Conservation (phyloP, 73 alveolate genomes). For the Stentor roeselii region DNA sequence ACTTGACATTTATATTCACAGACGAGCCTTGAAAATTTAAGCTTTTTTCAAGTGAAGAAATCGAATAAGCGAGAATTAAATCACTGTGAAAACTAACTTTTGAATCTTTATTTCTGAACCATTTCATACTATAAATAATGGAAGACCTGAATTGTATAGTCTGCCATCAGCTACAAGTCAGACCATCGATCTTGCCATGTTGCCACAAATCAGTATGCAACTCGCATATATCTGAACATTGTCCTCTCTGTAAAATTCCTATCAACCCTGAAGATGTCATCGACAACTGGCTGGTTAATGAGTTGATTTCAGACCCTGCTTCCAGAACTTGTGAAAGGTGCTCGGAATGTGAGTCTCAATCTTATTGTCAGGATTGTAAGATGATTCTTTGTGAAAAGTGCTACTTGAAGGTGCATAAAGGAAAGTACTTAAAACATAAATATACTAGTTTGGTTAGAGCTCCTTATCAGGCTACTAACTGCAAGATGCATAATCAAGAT, state of each 20-base stretch:
- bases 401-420: not conserved
- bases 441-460: not conserved
- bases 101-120: too few relatives aligned
- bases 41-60: too few relatives aligned
- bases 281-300: not conserved
- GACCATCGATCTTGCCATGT: conserved; percentile 17
- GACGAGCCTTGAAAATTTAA: too few relatives aligned
- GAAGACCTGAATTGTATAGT: conserved; percentile 3
- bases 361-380: not conserved
- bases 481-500: not conserved
- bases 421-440: not conserved
- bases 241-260: conserved; percentile 6
- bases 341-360: not conserved
- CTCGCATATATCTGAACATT: not conserved
- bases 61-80: too few relatives aligned
- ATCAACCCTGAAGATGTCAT: not conserved
- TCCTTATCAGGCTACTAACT: not conserved
- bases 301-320: not conserved
- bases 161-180: not conserved
- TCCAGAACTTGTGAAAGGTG: conserved; percentile 19
- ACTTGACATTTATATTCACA: too few relatives aligned
- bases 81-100: too few relatives aligned
- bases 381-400: not conserved
- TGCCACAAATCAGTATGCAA: not conserved
- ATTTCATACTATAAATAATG: too few relatives aligned